phyloP scores from a whole-genome alignment of 1,284 basidiomycete species.

The Pterulicium gracile region DNA sequence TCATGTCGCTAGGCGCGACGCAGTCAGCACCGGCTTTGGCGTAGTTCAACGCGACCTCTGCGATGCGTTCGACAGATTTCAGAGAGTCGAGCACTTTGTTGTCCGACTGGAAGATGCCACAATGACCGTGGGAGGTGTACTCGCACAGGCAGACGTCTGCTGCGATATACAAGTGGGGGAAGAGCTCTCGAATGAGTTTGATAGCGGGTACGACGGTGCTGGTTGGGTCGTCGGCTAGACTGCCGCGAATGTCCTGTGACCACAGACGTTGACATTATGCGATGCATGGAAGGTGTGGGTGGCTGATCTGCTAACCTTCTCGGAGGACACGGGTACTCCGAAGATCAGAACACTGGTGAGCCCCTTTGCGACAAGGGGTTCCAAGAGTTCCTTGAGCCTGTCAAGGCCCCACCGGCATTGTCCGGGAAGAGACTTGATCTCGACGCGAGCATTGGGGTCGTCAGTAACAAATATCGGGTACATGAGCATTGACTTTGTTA shows the following conservation, averaged over 20 bases:
- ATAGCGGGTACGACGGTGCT: conserved; percentile 94
- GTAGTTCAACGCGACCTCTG: conserved; percentile 88
- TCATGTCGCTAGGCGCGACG: conserved; percentile 99
- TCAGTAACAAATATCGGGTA: conserved; percentile 97
- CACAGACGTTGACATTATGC: conserved; percentile 4
- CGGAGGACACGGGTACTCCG: conserved; percentile 81
- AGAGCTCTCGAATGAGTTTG: conserved; percentile 64
- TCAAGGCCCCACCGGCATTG: conserved; percentile 94
- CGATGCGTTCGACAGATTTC: conserved; percentile 77
- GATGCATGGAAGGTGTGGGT: background rate
- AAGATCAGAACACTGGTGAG: conserved; percentile 91
- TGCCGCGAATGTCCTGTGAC: conserved; percentile 69
- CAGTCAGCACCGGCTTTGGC: conserved; percentile 94
- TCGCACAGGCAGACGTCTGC: conserved; percentile 99
- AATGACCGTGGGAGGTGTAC: conserved; percentile 98
- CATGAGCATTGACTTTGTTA: conserved; percentile 92
- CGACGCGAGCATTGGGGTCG: conserved; percentile 73
- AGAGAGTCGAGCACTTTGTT: conserved; percentile 61
- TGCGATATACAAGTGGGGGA: conserved; percentile 81
- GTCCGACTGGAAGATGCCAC: conserved; percentile 71
- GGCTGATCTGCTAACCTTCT: conserved; percentile 52
- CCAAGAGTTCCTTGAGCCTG: conserved; percentile 80
- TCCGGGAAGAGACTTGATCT: conserved; percentile 71
- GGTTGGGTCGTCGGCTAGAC: conserved; percentile 80
- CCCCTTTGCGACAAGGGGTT: conserved; percentile 84